Evolutionary conservation across 1,139 yeast species (phyloP), one percentile per base, ranked within the genome.

Genomic region (Casaregolazyma suthepensis): DNA sequence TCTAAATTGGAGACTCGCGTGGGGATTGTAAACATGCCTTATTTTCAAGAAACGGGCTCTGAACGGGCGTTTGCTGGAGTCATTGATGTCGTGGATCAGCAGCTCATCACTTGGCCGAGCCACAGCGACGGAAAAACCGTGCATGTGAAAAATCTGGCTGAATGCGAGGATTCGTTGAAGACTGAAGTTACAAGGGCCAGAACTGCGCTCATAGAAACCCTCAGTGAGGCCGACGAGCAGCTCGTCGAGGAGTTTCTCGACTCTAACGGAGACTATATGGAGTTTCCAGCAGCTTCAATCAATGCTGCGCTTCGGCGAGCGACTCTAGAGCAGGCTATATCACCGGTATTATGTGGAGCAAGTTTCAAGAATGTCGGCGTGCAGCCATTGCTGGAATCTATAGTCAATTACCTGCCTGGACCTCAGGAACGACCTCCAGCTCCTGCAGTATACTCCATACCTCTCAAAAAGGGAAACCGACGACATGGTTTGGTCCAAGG

Each of bases 361-460:
- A 87, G 97, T 52, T 93, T 93, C 71, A 80, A 78, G 58, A 93
- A 93, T 65, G 86, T 93, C 52, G 99, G 99, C 13, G 96, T 93
- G 1, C 99, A 93, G 66, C 97, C 98, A 0, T 72, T 94, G 53
- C 72, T 93, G 71, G 99, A 93, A 67, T 91, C 95, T 0, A 76
- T 91, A 15, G 76, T 82, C 1, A 78, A 79, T 52, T 93, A 79
- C 63, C 73, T 94, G 38, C 99, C 99, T 0, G 81, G 93, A 0
- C 98, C 99, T 0, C 59, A 78, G 2, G 91, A 90, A 58, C 75
- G 79, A 0, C 67, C 69, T 0, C 61, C 78, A 1, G 96, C 96
- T 0, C 81, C 79, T 47, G 75, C 69, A 2, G 51, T 59, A 6
- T 57, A 57, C 31, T 58, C 51, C 22, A 26, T 26, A 26, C 31